Evolutionary conservation across 2,329 filamentous ascomycete genomes (phyloP).

Genomic region (Pseudogymnoascus sp.): DNA sequence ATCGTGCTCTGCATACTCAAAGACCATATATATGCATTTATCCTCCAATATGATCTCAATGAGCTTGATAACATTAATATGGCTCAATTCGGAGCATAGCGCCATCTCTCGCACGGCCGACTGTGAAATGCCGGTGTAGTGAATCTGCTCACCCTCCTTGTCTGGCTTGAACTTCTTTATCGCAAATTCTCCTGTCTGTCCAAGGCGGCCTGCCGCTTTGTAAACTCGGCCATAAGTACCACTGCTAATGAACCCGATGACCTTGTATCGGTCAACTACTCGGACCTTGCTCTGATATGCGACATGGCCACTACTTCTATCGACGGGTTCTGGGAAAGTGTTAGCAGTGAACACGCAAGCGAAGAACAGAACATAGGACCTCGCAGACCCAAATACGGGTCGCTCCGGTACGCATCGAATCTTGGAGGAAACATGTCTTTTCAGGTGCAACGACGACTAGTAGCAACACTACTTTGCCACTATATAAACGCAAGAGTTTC

Average conservation of each 20-base stretch:
- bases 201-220: conserved; percentile 75
- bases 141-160: conserved; percentile 89
- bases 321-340: conserved; percentile 41
- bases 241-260: conserved; percentile 95
- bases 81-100: conserved; percentile 81
- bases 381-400: conserved; percentile 8
- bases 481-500: neutral
- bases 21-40: conserved; percentile 99
- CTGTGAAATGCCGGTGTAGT: conserved; percentile 96
- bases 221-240: conserved; percentile 97
- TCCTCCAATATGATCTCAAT: conserved; percentile 96
- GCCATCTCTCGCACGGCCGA: conserved; percentile 97
- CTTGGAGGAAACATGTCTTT: conserved; percentile 23
- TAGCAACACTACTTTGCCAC: conserved; percentile 6
- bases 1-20: conserved; percentile 97
- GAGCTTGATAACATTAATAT: conserved; percentile 82
- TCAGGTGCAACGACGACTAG: conserved; percentile 12
- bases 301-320: conserved; percentile 38
- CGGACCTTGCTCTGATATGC: conserved; percentile 70
- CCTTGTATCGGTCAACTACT: conserved; percentile 87
- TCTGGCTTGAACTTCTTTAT: conserved; percentile 86
- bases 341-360: conserved; percentile 27
- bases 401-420: conserved; percentile 19
- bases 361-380: conserved; percentile 25
- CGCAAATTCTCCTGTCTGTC: conserved; percentile 74